Conservation (phyloP, 2,329 filamentous ascomycete genomes). For the Lasiodiplodia sp. region DNA sequence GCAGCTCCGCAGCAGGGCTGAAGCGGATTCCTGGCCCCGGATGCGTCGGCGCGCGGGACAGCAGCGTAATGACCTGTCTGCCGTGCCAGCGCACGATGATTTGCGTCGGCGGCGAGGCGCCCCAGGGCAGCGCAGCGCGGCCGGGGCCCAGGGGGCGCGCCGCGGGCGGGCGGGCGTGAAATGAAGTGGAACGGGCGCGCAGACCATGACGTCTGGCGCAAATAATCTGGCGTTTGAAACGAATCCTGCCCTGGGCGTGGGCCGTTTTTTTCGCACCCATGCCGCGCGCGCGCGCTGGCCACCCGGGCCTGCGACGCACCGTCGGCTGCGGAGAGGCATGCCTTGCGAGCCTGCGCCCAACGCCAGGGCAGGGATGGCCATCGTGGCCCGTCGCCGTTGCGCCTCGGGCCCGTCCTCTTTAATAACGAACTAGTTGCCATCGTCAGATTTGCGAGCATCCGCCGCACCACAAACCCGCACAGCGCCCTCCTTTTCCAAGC, state of each 20-base stretch:
- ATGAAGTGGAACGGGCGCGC: constrained; percentile 20
- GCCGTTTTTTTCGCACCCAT: constrained; percentile 8
- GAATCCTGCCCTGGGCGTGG: constrained; percentile 10
- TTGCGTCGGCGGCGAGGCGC: constrained; percentile 12
- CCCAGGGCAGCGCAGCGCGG: not conserved
- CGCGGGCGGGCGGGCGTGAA: constrained; percentile 1
- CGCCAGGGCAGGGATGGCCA: constrained; percentile 22
- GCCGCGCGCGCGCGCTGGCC: not conserved
- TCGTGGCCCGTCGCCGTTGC: constrained; percentile 24
- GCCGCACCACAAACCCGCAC: not conserved
- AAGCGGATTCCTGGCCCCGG: constrained; percentile 20
- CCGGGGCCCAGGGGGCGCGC: constrained; percentile 1
- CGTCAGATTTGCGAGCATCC: constrained; percentile 25
- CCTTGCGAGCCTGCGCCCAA: constrained; percentile 15
- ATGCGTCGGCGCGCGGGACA: constrained; percentile 13
- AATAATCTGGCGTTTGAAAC: constrained; percentile 21
- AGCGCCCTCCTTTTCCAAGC: constrained; percentile 14
- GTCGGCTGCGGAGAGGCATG: constrained; percentile 7
- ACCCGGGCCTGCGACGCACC: constrained; percentile 1
- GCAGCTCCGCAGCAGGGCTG: constrained; percentile 22
- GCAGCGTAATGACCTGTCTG: constrained; percentile 5
- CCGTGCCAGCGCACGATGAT: constrained; percentile 14
- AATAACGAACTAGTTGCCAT: constrained; percentile 27
- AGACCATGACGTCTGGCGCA: constrained; percentile 10
- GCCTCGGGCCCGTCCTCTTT: constrained; percentile 25